A percentile compares a stretch with the other conserved stretches of the same genome.
phyloP scores from a whole-genome alignment of 345 rosid genomes.

The Acer campestre region DNA sequence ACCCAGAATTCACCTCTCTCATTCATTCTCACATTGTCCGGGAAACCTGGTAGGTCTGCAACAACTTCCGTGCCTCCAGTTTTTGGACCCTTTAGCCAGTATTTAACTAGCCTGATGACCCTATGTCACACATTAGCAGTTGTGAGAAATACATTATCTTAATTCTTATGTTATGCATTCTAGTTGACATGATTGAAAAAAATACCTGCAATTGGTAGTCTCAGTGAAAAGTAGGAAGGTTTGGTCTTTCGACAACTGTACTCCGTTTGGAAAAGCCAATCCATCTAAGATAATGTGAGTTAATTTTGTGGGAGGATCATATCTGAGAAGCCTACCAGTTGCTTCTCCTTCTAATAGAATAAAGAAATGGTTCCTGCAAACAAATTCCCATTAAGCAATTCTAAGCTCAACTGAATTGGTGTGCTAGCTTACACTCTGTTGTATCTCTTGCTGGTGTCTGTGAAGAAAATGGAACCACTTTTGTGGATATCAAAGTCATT shows the following conservation, averaged over 20 bases:
- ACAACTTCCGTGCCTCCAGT: slow-evolving; percentile 45
- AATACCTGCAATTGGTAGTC: slow-evolving; percentile 90
- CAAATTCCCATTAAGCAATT: not conserved
- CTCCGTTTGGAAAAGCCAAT: slow-evolving; percentile 94
- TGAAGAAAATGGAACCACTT: slow-evolving; percentile 93
- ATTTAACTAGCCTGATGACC: slow-evolving; percentile 67
- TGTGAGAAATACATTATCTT: not conserved
- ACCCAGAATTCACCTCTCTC: slow-evolving; percentile 91
- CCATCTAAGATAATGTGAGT: slow-evolving; percentile 82
- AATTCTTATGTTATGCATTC: not conserved
- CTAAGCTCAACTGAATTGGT: too few species aligned
- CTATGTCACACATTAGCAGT: not conserved
- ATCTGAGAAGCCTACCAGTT: slow-evolving; percentile 88
- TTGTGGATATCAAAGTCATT: slow-evolving; percentile 85
- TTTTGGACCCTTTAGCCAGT: slow-evolving; percentile 86
- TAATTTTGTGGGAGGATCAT: slow-evolving; percentile 76
- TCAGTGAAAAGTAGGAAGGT: slow-evolving; percentile 81
- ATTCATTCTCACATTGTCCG: slow-evolving; percentile 85
- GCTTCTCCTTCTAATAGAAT: slow-evolving; percentile 92
- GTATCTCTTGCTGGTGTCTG: slow-evolving; percentile 90
- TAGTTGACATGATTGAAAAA: not conserved
- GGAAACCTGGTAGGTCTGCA: slow-evolving; percentile 88
- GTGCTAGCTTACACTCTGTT: slow-evolving; percentile 67
- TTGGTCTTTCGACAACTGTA: slow-evolving; percentile 80
- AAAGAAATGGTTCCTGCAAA: slow-evolving; percentile 80